Percentiles rank a stretch among this genome's conserved stretches.
These are phyloP conservation scores for Thymus quinquecostatus DNA, from an alignment of 257 asterid genomes.

Conservation along the genomic window DNA sequence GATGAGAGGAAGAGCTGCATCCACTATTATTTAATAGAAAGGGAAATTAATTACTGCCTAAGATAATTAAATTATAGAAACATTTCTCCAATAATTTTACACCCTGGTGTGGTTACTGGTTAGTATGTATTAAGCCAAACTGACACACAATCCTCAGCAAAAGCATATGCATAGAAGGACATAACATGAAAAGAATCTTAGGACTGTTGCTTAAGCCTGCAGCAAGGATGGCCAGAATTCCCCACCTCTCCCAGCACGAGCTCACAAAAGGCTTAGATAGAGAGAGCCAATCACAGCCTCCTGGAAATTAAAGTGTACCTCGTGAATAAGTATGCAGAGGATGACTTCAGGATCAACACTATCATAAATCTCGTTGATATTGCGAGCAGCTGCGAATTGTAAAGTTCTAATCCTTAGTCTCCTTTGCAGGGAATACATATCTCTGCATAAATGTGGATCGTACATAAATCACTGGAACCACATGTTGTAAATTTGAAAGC, in stretches of 20 bases:
- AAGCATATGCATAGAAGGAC: slow-evolving; percentile 11
- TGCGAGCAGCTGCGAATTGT: slow-evolving; percentile 73
- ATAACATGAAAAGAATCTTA: slow-evolving; percentile 25
- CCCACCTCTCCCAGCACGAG: slow-evolving; percentile 23
- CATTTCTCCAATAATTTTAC: not conserved
- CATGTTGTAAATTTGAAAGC: slow-evolving; percentile 23
- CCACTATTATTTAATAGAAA: slow-evolving; percentile 12
- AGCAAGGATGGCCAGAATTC: not conserved
- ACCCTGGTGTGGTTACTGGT: not conserved
- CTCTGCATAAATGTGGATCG: slow-evolving; percentile 52
- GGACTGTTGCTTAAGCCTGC: slow-evolving; percentile 3
- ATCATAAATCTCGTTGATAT: slow-evolving; percentile 84
- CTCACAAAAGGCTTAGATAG: slow-evolving; percentile 14
- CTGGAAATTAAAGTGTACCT: slow-evolving; percentile 56
- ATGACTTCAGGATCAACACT: slow-evolving; percentile 92
- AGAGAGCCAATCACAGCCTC: slow-evolving; percentile 7
- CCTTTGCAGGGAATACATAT: slow-evolving; percentile 76
- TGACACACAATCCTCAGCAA: slow-evolving; percentile 3
- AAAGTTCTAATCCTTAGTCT: slow-evolving; percentile 92
- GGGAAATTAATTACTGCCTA: not conserved
- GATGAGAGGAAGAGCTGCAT: not conserved
- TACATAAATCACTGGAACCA: slow-evolving; percentile 17
- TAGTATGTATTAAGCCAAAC: slow-evolving; percentile 1
- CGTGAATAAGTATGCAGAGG: slow-evolving; percentile 85
- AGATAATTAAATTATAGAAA: slow-evolving; percentile 6